Evolutionary conservation across 352 stramenopile genomes (phyloP).

Genomic region (Phytophthora podocarpi): DNA sequence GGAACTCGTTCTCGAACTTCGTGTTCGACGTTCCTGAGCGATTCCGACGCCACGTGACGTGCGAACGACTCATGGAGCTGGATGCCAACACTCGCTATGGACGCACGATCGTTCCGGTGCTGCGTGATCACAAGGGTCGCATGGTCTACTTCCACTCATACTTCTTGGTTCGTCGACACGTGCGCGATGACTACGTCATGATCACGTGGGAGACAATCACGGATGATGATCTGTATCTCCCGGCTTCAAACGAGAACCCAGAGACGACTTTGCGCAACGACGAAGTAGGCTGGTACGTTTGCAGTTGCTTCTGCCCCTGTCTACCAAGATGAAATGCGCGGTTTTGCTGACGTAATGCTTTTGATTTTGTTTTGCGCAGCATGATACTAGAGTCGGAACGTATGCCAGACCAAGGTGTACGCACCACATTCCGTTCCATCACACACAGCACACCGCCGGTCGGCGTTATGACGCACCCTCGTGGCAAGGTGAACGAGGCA

Average conservation of each 20-base stretch:
- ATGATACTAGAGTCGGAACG: slow-evolving; percentile 70
- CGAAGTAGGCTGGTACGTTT: slow-evolving; percentile 77
- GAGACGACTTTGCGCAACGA: slow-evolving; percentile 74
- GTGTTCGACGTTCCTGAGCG: slow-evolving; percentile 68
- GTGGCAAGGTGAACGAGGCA: slow-evolving; percentile 74
- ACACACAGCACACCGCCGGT: slow-evolving; percentile 75
- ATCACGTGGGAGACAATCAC: slow-evolving; percentile 78
- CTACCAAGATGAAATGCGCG: no score
- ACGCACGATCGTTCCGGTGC: slow-evolving; percentile 70
- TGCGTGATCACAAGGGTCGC: slow-evolving; percentile 62
- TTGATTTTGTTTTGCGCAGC: slow-evolving; percentile 28
- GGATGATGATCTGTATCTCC: slow-evolving; percentile 69
- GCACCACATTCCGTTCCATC: slow-evolving; percentile 67
- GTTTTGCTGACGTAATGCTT: slow-evolving; percentile 1
- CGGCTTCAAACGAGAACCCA: slow-evolving; percentile 40
- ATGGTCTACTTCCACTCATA: slow-evolving; percentile 84
- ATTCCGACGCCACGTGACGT: slow-evolving; percentile 70
- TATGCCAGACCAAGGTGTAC: slow-evolving; percentile 50
- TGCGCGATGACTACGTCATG: slow-evolving; percentile 60
- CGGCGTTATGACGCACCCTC: slow-evolving; percentile 66
- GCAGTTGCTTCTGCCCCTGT: not conserved
- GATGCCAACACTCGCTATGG: slow-evolving; percentile 81
- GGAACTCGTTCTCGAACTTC: slow-evolving; percentile 84
- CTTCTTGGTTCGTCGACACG: slow-evolving; percentile 67
- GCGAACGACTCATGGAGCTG: slow-evolving; percentile 78